Evolutionary conservation across 305 asterid genomes (phyloP).

Genomic region (Fraxinus floribunda): DNA sequence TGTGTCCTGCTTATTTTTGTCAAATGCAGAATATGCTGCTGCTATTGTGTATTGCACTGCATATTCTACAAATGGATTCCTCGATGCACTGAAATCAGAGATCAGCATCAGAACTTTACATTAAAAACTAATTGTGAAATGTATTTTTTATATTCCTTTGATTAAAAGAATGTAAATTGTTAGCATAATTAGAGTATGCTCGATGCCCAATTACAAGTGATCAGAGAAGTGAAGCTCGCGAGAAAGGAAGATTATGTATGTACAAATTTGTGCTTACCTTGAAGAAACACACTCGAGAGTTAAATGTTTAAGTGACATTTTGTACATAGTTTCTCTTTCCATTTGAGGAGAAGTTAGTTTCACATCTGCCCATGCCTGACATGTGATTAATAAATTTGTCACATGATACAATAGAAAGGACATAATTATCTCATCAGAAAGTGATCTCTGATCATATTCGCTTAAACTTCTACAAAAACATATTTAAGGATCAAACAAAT

Average conservation of each 20-base stretch:
- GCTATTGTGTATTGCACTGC: conserved; percentile 85
- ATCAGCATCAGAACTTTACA: conserved; percentile 21
- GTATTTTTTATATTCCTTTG: conserved; percentile 10
- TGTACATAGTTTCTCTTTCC: conserved; percentile 83
- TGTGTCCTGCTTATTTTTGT: conserved; percentile 48
- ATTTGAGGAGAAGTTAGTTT: conserved; percentile 95
- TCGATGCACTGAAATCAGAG: conserved; percentile 58
- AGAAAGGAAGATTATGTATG: not conserved
- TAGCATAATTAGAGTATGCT: not conserved
- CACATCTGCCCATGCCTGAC: conserved; percentile 88
- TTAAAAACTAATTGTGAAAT: conserved; percentile 13
- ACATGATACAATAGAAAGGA: not conserved
- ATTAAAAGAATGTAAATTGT: not conserved
- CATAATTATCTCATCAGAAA: not conserved
- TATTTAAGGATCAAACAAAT: conserved; percentile 11
- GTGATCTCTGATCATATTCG: not conserved
- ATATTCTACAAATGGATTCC: conserved; percentile 87
- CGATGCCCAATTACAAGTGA: not conserved
- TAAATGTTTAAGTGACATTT: conserved; percentile 65
- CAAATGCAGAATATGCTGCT: conserved; percentile 69
- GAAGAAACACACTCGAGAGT: conserved; percentile 61
- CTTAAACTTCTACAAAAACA: not conserved
- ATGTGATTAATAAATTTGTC: conserved; percentile 13
- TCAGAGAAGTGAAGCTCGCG: conserved; percentile 3
- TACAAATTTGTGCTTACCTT: conserved; percentile 45